Conservation (phyloP, 169 alveolate genomes). For the Plasmodium gallinaceum region DNA sequence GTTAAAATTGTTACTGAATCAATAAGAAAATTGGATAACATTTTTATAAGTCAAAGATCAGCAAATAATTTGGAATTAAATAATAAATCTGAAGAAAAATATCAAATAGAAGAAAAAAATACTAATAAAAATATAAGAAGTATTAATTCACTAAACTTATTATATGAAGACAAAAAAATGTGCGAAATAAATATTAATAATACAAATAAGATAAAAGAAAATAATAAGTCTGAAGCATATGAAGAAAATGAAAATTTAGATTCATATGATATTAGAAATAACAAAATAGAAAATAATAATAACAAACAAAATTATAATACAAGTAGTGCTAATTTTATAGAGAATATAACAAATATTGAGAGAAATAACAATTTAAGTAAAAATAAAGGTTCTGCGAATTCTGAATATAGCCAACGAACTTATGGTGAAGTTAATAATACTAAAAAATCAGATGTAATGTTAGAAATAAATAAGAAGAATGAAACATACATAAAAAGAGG, state of each 20-base stretch:
- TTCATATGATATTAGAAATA: conserved; percentile 1
- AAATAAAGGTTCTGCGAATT: not conserved
- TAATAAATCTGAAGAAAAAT: conserved; percentile 45
- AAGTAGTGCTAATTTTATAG: not conserved
- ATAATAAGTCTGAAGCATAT: not conserved
- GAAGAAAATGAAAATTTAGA: conserved; percentile 1
- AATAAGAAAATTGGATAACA: conserved; percentile 15
- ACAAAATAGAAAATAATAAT: not conserved
- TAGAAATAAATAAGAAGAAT: not conserved
- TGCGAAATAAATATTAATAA: conserved; percentile 8
- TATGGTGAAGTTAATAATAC: not conserved
- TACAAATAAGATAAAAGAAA: conserved; percentile 1
- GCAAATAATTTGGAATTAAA: conserved; percentile 10
- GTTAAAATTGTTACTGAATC: conserved; percentile 72
- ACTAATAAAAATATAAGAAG: conserved; percentile 1
- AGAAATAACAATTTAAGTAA: not conserved
- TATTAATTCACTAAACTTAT: conserved; percentile 13
- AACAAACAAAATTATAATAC: not conserved
- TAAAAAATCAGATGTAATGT: not conserved
- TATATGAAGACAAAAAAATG: conserved; percentile 20
- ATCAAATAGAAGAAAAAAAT: conserved; percentile 17
- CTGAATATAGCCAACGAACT: not conserved
- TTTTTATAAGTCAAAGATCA: conserved; percentile 20
- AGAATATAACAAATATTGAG: not conserved
- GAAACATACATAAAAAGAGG: conserved; percentile 77